Base-by-base conservation (phyloP, 177 flowering plant genomes). In the Vitis hybrid region DNA sequence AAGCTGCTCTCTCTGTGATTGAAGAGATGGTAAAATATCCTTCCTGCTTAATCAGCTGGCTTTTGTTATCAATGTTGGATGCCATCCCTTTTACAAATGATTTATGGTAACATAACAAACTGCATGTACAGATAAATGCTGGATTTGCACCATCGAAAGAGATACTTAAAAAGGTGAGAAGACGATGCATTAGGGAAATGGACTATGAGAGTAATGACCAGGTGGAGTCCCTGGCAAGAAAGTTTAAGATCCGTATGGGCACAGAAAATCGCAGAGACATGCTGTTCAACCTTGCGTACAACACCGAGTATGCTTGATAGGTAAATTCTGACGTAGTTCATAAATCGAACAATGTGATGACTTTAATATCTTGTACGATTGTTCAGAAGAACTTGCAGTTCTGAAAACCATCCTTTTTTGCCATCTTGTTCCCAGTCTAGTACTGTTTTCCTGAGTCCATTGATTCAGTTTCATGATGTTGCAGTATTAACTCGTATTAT, bases 131-230 rank as follows among this genome's bases (percentile, higher is more conserved):
- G 99, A 84, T 90, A 15, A 74, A 62, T 49, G 97, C 88, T 5
- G 98, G 97, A 66, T 84, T 82, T 73, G 61, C 20, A 49, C 97
- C 99, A 12, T 77, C 91, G 8, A 96, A 79, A 75, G 90, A 87
- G 69, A 85, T 77, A 31, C 85, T 95, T 11, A 89, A 82, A 74
- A 93, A 86, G 79, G 73, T 91, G 20, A 82, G 92, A 75, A 90
- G 99, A 76, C 87, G 99, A 64, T 88, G 97, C 60, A 63, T 76
- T 7, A 74, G 99, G 60, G 94, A 91, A 77, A 76, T 87, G 83
- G 94, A 96, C 72, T 71, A 86, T 56, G 94, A 86, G 53, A 77
- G 87, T 63, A 70, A 85, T 79, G 87, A 83, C n/a, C 67, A 59
- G 55, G 86, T 92, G 70, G 83, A 85, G 1, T 74, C 88, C 59